These are phyloP conservation scores for Dentipellis fragilis DNA, from an alignment of 768 basidiomycete genomes.

Conservation along the genomic window DNA sequence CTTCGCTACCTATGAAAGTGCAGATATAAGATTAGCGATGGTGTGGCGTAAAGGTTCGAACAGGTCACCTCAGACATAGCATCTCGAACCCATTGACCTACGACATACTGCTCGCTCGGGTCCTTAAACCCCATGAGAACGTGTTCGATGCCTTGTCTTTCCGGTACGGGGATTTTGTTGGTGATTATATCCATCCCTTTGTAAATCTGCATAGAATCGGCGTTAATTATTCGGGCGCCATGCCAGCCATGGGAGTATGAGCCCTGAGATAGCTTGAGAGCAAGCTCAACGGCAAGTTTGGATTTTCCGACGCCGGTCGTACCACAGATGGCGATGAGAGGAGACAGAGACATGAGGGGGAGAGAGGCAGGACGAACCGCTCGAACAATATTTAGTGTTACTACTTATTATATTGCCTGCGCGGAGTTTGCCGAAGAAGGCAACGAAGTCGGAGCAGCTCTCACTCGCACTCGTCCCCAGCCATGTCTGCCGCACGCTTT, in stretches of 20 bases:
- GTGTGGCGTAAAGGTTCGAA: conserved; percentile 9
- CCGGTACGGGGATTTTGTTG: conserved; percentile 76
- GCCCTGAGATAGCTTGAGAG: conserved; percentile 40
- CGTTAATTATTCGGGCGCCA: conserved; percentile 78
- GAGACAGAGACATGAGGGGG: conserved; percentile 33
- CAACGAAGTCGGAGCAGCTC: too few relatives aligned
- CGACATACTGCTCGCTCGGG: conserved; percentile 80
- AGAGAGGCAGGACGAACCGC: neutral
- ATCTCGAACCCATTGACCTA: conserved; percentile 83
- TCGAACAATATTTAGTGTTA: too few relatives aligned
- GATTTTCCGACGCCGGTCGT: conserved; percentile 97
- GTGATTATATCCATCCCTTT: conserved; percentile 86
- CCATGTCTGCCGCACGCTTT: conserved; percentile 30
- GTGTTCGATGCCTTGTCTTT: conserved; percentile 78
- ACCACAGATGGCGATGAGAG: conserved; percentile 80
- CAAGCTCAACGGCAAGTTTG: conserved; percentile 81
- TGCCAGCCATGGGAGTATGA: conserved; percentile 32
- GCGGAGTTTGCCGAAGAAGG: too few relatives aligned
- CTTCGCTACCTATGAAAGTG: conserved; percentile 53
- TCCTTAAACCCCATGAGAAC: conserved; percentile 81
- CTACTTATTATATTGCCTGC: too few relatives aligned
- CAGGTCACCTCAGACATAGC: conserved; percentile 61
- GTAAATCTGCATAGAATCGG: conserved; percentile 97
- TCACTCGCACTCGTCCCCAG: neutral
- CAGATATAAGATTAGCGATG: neutral